phyloP scores from a whole-genome alignment of 192 early-diverging fungal species.

The Coemansia sp. region DNA sequence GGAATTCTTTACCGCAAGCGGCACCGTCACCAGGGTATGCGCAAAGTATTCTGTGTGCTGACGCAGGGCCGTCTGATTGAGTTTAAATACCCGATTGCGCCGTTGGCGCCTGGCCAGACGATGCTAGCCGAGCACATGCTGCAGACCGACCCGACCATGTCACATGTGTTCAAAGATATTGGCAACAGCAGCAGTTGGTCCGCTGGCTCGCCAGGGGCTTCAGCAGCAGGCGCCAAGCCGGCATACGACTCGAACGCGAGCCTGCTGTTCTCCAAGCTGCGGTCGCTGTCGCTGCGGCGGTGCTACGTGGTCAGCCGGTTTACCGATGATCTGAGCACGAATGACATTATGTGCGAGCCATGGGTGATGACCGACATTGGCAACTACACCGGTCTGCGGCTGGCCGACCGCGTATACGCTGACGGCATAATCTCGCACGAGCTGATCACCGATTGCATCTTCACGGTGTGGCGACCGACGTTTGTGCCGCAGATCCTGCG shows the following conservation, averaged over 20 bases:
- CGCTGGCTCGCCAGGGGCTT: not conserved
- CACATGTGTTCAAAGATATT: slow-evolving; percentile 32
- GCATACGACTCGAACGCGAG: slow-evolving; percentile 15
- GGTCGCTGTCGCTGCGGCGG: slow-evolving; percentile 34
- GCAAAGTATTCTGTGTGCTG: slow-evolving; percentile 49
- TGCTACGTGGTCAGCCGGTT: slow-evolving; percentile 52
- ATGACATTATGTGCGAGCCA: slow-evolving; percentile 51
- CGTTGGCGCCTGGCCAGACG: slow-evolving; percentile 14
- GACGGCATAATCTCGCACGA: slow-evolving; percentile 49
- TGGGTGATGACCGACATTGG: slow-evolving; percentile 54
- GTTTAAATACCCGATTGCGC: slow-evolving; percentile 25
- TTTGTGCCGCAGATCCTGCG: slow-evolving; percentile 36
- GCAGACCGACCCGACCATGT: slow-evolving; percentile 14
- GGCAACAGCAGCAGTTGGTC: not conserved
- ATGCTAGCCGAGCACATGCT: slow-evolving; percentile 18
- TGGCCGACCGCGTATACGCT: slow-evolving; percentile 47
- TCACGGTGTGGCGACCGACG: slow-evolving; percentile 50
- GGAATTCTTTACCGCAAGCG: slow-evolving; percentile 53
- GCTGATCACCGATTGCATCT: slow-evolving; percentile 46
- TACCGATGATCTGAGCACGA: slow-evolving; percentile 30
- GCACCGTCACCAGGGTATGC: slow-evolving; percentile 43
- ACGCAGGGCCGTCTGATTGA: slow-evolving; percentile 46
- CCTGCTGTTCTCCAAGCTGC: slow-evolving; percentile 23
- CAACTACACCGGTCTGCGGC: slow-evolving; percentile 45
- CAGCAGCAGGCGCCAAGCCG: no score